Evolutionary conservation across 2,329 filamentous ascomycete species (phyloP).

Genomic region (Stagonosporopsis vannaccii): DNA sequence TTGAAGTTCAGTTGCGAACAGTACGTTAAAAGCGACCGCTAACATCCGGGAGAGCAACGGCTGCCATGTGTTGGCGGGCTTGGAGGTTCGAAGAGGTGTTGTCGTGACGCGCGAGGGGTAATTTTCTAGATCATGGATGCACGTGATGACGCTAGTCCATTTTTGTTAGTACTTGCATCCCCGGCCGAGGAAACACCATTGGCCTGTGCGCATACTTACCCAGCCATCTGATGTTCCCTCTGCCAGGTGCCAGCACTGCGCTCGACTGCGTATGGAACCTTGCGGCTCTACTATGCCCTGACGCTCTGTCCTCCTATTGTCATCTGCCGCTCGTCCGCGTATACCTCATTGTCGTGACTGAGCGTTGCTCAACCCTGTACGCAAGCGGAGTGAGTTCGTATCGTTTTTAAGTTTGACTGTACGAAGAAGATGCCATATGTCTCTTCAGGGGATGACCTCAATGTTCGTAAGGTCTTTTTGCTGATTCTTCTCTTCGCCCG

Average conservation of each 20-base stretch:
- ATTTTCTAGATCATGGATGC: slow-evolving; percentile 32
- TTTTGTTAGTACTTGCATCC: slow-evolving; percentile 10
- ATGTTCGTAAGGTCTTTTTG: background rate
- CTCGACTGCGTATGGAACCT: background rate
- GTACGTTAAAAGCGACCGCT: slow-evolving; percentile 2
- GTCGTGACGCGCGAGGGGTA: slow-evolving; percentile 44
- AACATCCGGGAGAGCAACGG: slow-evolving; percentile 9
- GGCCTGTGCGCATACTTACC: slow-evolving; percentile 1
- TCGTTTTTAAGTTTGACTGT: background rate
- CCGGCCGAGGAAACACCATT: slow-evolving; percentile 32
- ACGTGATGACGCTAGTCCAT: slow-evolving; percentile 40
- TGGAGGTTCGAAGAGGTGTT: slow-evolving; percentile 28
- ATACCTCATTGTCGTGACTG: background rate
- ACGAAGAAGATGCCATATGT: background rate
- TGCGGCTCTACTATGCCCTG: background rate
- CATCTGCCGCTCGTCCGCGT: background rate
- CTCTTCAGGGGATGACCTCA: background rate
- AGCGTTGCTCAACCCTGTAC: background rate
- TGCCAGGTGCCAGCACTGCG: background rate
- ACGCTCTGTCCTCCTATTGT: background rate
- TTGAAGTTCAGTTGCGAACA: slow-evolving; percentile 14
- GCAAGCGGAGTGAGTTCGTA: background rate
- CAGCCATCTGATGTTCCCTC: slow-evolving; percentile 1
- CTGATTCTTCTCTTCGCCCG: background rate
- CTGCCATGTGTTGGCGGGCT: slow-evolving; percentile 20